Evolutionary conservation across 2,329 filamentous ascomycete genomes (phyloP).

Genomic region (Botrytis pseudocinerea): DNA sequence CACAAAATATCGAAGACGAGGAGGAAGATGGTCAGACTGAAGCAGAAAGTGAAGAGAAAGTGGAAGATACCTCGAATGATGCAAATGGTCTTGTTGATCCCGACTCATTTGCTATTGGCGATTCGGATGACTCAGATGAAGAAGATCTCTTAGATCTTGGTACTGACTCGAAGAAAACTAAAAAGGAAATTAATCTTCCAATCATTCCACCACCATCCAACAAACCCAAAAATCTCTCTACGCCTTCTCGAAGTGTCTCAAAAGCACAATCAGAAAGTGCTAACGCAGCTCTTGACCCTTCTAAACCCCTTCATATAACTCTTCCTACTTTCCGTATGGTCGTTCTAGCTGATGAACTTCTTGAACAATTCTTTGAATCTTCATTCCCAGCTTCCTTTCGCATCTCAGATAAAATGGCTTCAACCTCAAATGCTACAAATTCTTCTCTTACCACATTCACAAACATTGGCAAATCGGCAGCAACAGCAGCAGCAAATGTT

Average conservation of each 20-base stretch:
- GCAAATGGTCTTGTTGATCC: constrained; percentile 42
- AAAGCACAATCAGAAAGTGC: constrained; percentile 73
- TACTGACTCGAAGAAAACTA: constrained; percentile 43
- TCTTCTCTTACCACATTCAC: constrained; percentile 83
- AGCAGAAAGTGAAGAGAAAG: constrained; percentile 35
- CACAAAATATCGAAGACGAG: constrained; percentile 49
- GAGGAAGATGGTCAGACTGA: constrained; percentile 1
- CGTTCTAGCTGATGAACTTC: constrained; percentile 88
- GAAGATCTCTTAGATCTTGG: constrained; percentile 64
- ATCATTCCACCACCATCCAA: constrained; percentile 29
- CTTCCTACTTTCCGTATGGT: constrained; percentile 99
- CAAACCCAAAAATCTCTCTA: constrained; percentile 11
- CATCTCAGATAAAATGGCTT: constrained; percentile 64
- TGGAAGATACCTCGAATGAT: constrained; percentile 40
- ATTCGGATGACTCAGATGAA: constrained; percentile 63
- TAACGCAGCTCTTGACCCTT: constrained; percentile 88
- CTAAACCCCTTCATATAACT: constrained; percentile 91
- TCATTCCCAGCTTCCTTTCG: constrained; percentile 93
- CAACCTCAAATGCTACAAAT: constrained; percentile 43
- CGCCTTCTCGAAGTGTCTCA: constrained; percentile 47
- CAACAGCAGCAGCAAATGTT: constrained; percentile 44
- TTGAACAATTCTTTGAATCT: constrained; percentile 96
- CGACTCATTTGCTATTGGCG: constrained; percentile 72
- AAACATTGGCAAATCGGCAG: constrained; percentile 56
- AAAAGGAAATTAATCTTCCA: constrained; percentile 35